Base-by-base conservation (phyloP, 257 asterid genomes). In the Ophiorrhiza pumila region DNA sequence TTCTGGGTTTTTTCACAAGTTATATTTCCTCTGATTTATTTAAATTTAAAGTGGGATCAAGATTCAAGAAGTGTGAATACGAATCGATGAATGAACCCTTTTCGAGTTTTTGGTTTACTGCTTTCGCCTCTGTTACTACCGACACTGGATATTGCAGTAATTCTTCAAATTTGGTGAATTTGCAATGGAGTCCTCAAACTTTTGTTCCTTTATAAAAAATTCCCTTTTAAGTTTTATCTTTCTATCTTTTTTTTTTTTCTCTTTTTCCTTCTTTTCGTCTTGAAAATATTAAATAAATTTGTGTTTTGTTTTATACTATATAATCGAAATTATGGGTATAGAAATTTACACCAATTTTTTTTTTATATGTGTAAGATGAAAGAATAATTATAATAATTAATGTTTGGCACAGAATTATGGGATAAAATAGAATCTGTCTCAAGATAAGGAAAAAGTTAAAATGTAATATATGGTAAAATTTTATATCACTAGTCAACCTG, bases 121-220 rank as follows among this genome's bases (percentile, higher is more conserved):
- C 45, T 57, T 31, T 68, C 72, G n/a, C n/a, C 12, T 31, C 41
- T 47, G 22, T 68, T 52, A 20, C 73, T 34, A 58, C 73, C 73
- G 73, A 69, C 73, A 34, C 73, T 2, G 63, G 37, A n/a, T 1
- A 22, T 35, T n/a, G 73, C 63, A 14, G 73, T 23, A 42, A 20
- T 50, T 69, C 73, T 69, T 62, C 18, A 29, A 53, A 37, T 35
- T 35, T n/a, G 35, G n/a, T 53, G 53, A 17, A 32, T 35, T 69
- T 52, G 25, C 37, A 69, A 69, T 52, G 7, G 31, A 23, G 64
- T 53, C 74, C 73, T 22, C 18, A 8, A 35, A 5, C 9, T 69
- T 41, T n/a, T 1, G 31, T 11, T 41, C 23, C 8, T 18, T 64
- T n/a, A 0, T 10, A 15, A 22, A 35, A 1, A n/a, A 18, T 9